These are phyloP conservation scores for Penicillium tannophilum DNA, from an alignment of 495 filamentous ascomycete species.

Conservation along the genomic window DNA sequence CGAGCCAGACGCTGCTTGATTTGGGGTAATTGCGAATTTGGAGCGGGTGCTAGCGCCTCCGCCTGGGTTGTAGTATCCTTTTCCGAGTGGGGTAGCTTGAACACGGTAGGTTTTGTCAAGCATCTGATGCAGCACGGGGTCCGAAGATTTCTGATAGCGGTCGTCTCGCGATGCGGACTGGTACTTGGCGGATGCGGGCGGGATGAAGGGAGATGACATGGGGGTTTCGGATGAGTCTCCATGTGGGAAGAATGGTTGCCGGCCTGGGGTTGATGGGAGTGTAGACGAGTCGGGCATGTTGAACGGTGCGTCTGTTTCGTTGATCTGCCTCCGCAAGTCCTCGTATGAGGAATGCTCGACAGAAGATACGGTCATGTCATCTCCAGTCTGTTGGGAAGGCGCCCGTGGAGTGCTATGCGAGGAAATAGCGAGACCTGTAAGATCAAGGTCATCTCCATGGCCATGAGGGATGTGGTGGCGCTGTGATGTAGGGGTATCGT, in stretches of 20 bases:
- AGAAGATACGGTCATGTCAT: conserved; percentile 61
- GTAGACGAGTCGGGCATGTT: conserved; percentile 45
- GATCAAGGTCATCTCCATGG: conserved; percentile 52
- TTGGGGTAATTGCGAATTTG: conserved; percentile 42
- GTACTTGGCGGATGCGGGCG: conserved; percentile 43
- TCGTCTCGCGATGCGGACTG: conserved; percentile 35
- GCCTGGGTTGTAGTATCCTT: conserved; percentile 29
- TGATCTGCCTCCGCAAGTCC: conserved; percentile 31
- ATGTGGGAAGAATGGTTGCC: conserved; percentile 28
- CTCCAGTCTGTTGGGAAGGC: conserved; percentile 45
- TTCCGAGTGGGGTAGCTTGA: conserved; percentile 82
- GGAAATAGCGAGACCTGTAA: conserved; percentile 58
- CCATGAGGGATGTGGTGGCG: conserved; percentile 25
- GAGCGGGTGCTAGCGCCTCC: conserved; percentile 31
- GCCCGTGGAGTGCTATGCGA: conserved; percentile 55
- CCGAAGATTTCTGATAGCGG: conserved; percentile 47
- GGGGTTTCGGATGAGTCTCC: conserved; percentile 35
- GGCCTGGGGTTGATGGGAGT: conserved; percentile 47
- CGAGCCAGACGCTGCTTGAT: conserved; percentile 27
- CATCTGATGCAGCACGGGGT: conserved; percentile 82
- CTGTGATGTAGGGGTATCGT: conserved; percentile 39
- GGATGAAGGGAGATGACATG: conserved; percentile 54
- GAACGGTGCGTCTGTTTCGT: conserved; percentile 31
- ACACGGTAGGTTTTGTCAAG: conserved; percentile 93
- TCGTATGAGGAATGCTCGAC: conserved; percentile 52